Evolutionary conservation across 371 early-diverging fungal genomes (phyloP).

Genomic region (Syncephalastrum racemosum): DNA sequence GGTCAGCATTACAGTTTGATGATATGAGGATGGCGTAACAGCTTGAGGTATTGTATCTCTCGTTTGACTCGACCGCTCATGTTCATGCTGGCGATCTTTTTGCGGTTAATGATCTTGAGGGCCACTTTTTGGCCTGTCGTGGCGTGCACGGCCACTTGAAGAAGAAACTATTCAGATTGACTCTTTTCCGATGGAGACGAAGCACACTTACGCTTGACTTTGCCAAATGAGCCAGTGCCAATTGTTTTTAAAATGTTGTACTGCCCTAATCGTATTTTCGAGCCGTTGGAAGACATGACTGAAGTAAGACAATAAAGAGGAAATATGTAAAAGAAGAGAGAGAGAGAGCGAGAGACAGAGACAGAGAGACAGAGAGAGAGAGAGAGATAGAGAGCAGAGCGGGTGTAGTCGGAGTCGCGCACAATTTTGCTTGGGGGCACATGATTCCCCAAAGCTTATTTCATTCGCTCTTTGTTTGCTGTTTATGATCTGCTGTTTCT

Average conservation of each 20-base stretch:
- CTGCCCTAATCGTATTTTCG: conserved; percentile 79
- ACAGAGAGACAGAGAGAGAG: not conserved
- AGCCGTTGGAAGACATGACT: conserved; percentile 22
- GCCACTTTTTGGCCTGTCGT: conserved; percentile 94
- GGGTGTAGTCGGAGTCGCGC: not conserved
- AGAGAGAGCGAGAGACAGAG: not conserved
- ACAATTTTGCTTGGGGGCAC: conserved; percentile 1
- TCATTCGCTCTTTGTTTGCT: not conserved
- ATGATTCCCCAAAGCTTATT: conserved; percentile 5
- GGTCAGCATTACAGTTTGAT: conserved; percentile 81
- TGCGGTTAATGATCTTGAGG: conserved; percentile 92
- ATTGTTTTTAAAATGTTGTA: conserved; percentile 93
- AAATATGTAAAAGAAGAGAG: not conserved
- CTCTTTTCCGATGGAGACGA: not conserved
- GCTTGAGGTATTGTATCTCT: conserved; percentile 95
- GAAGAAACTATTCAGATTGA: conserved; percentile 4
- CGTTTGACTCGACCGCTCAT: conserved; percentile 94
- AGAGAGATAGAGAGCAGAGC: not conserved
- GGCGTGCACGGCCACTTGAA: conserved; percentile 93
- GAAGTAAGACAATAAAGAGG: not conserved
- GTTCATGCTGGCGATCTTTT: conserved; percentile 88
- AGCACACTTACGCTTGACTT: conserved; percentile 86
- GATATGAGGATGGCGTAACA: conserved; percentile 96
- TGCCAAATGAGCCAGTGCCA: conserved; percentile 96
- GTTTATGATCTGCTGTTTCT: not conserved